Percentiles rank a stretch among this genome's conserved stretches.
These are phyloP conservation scores for Camelina laxa DNA, from an alignment of 345 rosid species.

Conservation along the genomic window DNA sequence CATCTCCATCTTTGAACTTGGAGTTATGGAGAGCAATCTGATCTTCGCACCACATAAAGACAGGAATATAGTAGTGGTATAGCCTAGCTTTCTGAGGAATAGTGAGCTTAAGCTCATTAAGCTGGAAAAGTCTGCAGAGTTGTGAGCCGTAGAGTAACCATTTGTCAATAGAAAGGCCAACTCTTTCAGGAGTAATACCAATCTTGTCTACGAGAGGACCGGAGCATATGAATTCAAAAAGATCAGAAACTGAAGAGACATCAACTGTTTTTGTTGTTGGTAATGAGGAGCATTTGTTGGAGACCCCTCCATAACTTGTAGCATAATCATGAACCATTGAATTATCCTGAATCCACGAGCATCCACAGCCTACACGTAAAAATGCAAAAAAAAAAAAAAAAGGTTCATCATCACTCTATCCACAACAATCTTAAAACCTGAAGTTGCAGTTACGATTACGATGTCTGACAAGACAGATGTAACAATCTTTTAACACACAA, in stretches of 20 bases:
- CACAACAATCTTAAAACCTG: slow-evolving; percentile 6
- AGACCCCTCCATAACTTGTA: slow-evolving; percentile 10
- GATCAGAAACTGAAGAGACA: slow-evolving; percentile 76
- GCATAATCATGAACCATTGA: slow-evolving; percentile 43
- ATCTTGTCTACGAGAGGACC: slow-evolving; percentile 80
- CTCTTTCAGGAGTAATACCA: slow-evolving; percentile 62
- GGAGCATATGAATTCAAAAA: slow-evolving; percentile 75
- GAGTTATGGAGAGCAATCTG: slow-evolving; percentile 73
- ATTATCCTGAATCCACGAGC: slow-evolving; percentile 63
- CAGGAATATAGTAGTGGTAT: slow-evolving; percentile 92
- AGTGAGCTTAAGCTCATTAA: slow-evolving; percentile 71
- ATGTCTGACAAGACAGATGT: background rate
- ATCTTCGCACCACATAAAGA: slow-evolving; percentile 91
- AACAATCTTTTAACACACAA: background rate
- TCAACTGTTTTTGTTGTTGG: slow-evolving; percentile 62
- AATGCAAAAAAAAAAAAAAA: background rate
- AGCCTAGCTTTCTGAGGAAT: slow-evolving; percentile 76
- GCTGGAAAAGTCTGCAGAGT: slow-evolving; percentile 69
- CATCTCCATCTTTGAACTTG: slow-evolving; percentile 69
- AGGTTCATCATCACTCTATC: background rate
- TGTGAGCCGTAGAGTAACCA: slow-evolving; percentile 74
- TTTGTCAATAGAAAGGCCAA: slow-evolving; percentile 74
- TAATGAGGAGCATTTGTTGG: slow-evolving; percentile 42
- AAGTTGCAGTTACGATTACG: background rate
- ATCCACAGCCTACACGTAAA: slow-evolving; percentile 50